A percentile compares a stretch with the other conserved stretches of the same genome.
Evolutionary conservation across 2,329 filamentous ascomycete genomes (phyloP).

Genomic region (Stagonosporopsis tanaceti): DNA sequence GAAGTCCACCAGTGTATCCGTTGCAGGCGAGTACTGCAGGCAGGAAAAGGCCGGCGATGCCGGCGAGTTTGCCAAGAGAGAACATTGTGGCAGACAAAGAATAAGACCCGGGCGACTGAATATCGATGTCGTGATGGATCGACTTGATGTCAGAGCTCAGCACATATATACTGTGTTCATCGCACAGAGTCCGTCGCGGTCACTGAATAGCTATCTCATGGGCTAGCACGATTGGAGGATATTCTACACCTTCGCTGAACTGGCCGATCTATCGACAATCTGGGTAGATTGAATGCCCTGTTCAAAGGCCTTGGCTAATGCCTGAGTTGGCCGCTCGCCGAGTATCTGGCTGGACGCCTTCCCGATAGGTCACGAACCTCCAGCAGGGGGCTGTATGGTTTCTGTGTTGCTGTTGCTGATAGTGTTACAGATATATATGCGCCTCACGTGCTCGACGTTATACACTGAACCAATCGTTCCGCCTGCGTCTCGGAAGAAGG

Average conservation of each 20-base stretch:
- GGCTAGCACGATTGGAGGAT: conserved; percentile 7
- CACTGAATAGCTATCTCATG: neutral
- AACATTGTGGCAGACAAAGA: conserved; percentile 3
- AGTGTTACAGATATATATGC: neutral
- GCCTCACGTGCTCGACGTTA: neutral
- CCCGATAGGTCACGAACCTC: neutral
- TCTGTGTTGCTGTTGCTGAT: neutral
- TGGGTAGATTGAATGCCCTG: conserved; percentile 2
- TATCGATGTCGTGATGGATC: neutral
- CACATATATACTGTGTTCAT: neutral
- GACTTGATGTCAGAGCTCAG: neutral
- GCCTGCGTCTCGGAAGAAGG: neutral
- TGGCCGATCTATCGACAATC: conserved; percentile 3
- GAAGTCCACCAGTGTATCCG: conserved; percentile 26
- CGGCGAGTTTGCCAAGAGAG: conserved; percentile 10
- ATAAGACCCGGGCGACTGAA: neutral
- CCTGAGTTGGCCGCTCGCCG: neutral
- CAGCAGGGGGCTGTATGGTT: neutral
- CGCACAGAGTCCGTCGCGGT: neutral
- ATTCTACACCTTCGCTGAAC: conserved; percentile 4
- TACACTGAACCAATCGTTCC: neutral
- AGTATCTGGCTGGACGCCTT: neutral
- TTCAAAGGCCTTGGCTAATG: conserved; percentile 3
- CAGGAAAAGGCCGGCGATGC: conserved; percentile 21
- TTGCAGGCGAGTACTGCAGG: conserved; percentile 26